Base-by-base conservation (phyloP, 73 alveolate genomes). In the Effrenium voratum region DNA sequence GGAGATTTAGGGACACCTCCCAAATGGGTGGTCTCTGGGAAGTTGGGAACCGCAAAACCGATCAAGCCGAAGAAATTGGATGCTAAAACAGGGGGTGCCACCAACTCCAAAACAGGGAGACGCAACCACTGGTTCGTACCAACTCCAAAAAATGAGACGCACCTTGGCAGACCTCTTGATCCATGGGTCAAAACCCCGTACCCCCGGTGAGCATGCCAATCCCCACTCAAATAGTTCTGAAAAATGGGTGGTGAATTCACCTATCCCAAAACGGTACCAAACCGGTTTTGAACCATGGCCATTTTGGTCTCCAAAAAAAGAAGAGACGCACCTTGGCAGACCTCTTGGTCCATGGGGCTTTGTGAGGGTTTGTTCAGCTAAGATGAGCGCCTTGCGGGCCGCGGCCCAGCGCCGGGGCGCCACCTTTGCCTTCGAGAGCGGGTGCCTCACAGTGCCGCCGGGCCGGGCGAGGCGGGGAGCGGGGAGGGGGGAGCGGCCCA, bases 381-480 rank as follows among this genome's bases (percentile, higher is more conserved):
- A 86, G 94, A 72, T 86, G 63, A 86, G 94, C 47, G 77, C 36
- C 47, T 63, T 86, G 34, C 94, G 94, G 32, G 52, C 49, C 26
- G 82, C 66, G 26, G 68, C 40, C 49, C 94, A 59, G 46, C 82
- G 94, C 13, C 94, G 94, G 44, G 70, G 81, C 44, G 43, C 2
- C 60, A 36, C 22, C 30, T 47, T 60, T 46, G 82, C 40, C 57
- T 32, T 43, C 63, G 26, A 8, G 26, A 47, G 87, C 87, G 43
- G 16, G 22, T 8, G 68, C 38, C 24, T 34, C 94, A 26, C 59
- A 60, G 44, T 59, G 66, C 32, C 82, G 38, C 32, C 66, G 83
- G 2, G 94, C 83, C 13, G 59, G 94, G 87, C 28, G 87, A 34
- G 26, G 19, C 40, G n/a, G 8, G 12, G 43, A 19, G 79, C 34